Base-by-base conservation (phyloP, 1,284 basidiomycete species). In the Ustilago bromivora region DNA sequence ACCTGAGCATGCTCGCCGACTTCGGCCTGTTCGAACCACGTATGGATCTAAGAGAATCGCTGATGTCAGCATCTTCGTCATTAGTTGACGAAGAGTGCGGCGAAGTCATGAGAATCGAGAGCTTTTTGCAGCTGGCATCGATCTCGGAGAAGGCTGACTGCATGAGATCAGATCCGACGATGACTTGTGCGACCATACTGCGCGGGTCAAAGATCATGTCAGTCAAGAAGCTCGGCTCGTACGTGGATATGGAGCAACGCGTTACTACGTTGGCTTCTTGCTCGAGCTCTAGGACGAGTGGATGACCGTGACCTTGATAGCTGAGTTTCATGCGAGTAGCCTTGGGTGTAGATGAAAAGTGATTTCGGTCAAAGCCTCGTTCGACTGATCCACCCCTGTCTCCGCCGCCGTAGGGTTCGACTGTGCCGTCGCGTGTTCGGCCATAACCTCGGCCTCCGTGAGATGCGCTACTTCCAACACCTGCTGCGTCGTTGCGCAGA, bases 211-310 rank as follows among this genome's bases (percentile, higher is more conserved):
- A 95, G 3, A 91, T 89, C 36, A 96, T 90, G 62, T 95, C 92
- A 47, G 94, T 88, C 66, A 92, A 89, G 23, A 92, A 91, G 76
- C 96, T 94, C 2, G 94, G 90, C 59, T 95, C 93, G 78, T 92
- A 93, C 0, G 94, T 94, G 28, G 91, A 90, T 66, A 98, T 91
- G 84, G 96, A 92, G 86, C 95, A 97, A 17, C 90, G 92, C 8
- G 95, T 96, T 0, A 92, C 94, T 0, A 95, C 95, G 1, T 94
- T 94, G 70, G 94, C 93, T 84, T 96, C 94, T 31, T 93, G 91
- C 59, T 95, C 96, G 74, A 40, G 59, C 57, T 76, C 60, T 19
- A 94, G 87, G 43, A 98, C 91, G 71, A 98, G 87, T 0, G 94
- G 94, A 84, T 92, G 89, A 9, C 96, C 95, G 40, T 89, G 85